Evolutionary conservation across 805 yeast genomes (phyloP).

Genomic region (Nakazawaea wyomingensis): DNA sequence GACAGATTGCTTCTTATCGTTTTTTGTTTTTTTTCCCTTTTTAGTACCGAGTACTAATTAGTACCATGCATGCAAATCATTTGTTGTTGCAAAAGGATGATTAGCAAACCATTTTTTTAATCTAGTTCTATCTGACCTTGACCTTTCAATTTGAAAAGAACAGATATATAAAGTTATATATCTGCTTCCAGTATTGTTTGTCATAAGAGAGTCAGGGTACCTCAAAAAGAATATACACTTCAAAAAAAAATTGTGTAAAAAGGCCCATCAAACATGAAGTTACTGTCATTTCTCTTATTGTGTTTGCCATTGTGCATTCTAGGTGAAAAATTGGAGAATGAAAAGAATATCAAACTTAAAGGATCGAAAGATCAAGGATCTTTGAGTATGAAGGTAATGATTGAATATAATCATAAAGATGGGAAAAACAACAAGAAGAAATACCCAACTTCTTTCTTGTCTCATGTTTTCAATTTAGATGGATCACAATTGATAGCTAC

Average conservation of each 20-base stretch:
- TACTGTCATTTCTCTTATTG: background rate
- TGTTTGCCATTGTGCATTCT: background rate
- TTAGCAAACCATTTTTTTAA: background rate
- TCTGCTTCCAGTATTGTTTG: too few relatives aligned
- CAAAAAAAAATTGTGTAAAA: too few relatives aligned
- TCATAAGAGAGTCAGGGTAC: too few relatives aligned
- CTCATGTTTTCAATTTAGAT: background rate
- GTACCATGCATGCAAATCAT: background rate
- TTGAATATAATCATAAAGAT: slow-evolving; percentile 4
- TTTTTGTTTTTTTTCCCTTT: background rate
- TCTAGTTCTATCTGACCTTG: background rate
- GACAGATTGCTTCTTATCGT: too few relatives aligned
- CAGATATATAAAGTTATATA: too few relatives aligned
- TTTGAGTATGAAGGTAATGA: background rate
- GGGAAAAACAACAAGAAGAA: background rate
- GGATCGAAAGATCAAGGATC: background rate
- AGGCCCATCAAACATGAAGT: too few relatives aligned
- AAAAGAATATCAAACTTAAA: background rate
- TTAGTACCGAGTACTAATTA: slow-evolving; percentile 1
- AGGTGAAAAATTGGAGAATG: background rate
- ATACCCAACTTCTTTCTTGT: slow-evolving; percentile 2
- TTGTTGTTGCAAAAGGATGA: background rate
- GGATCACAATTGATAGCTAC: background rate
- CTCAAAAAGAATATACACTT: too few relatives aligned
- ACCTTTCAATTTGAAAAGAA: too few relatives aligned